phyloP scores from a whole-genome alignment of 495 filamentous ascomycete species.

The Chaetomidium leptoderma region DNA sequence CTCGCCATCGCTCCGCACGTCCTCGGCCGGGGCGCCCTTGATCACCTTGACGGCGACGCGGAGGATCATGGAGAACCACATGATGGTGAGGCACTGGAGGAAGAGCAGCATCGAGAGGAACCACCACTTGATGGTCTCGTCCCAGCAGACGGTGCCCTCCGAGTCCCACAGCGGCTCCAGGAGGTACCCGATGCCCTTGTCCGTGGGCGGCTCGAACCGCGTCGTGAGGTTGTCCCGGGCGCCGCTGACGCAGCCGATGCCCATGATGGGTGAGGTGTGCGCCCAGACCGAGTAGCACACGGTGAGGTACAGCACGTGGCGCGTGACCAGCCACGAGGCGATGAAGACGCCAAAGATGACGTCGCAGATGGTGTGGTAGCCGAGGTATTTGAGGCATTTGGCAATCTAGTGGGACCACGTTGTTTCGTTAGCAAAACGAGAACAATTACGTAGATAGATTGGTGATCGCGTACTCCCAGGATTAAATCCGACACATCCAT shows the following conservation, averaged over 20 bases:
- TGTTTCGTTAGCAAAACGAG: neutral
- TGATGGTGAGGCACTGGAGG: constrained; percentile 72
- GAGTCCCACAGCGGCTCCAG: constrained; percentile 65
- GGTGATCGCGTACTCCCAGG: constrained; percentile 66
- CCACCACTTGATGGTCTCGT: constrained; percentile 60
- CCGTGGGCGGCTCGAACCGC: constrained; percentile 52
- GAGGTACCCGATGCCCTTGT: constrained; percentile 55
- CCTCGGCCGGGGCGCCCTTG: constrained; percentile 73
- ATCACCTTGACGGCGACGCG: constrained; percentile 73
- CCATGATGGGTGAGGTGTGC: constrained; percentile 59
- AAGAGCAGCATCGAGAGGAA: constrained; percentile 74
- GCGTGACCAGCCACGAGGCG: constrained; percentile 73
- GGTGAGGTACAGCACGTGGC: constrained; percentile 73
- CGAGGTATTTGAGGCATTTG: constrained; percentile 89
- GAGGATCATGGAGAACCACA: constrained; percentile 89
- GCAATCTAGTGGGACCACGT: constrained; percentile 55
- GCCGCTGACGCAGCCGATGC: constrained; percentile 66
- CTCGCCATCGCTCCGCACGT: constrained; percentile 84
- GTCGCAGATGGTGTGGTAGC: constrained; percentile 72
- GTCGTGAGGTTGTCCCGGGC: constrained; percentile 46
- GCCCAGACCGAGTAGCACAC: constrained; percentile 77
- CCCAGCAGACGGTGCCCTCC: constrained; percentile 71
- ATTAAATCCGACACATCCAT: constrained; percentile 94
- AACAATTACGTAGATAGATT: too few species aligned
- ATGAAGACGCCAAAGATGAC: constrained; percentile 83